Base-by-base conservation (phyloP, 139 green algal species). In the Tetraselmis chui region DNA sequence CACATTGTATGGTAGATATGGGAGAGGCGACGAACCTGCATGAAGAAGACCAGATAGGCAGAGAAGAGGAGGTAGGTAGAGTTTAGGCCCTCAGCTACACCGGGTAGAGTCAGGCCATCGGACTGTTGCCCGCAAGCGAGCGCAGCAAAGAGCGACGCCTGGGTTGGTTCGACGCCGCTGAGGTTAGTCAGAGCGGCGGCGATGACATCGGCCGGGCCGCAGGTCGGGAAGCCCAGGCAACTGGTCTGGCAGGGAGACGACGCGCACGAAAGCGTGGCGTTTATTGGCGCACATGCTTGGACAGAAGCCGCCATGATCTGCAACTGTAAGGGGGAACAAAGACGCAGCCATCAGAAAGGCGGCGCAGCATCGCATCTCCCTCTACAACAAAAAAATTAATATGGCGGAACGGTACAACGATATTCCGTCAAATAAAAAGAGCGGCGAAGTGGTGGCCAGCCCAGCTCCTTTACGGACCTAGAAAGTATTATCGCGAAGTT, bases 1-100 rank as follows among this genome's bases (percentile, higher is more conserved):
- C n/a, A n/a, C n/a, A n/a, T n/a, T n/a, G n/a, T n/a, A n/a, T n/a
- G n/a, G n/a, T n/a, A n/a, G n/a, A n/a, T n/a, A n/a, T n/a, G n/a
- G n/a, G n/a, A n/a, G n/a, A n/a, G 45, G 45, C 45, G 18, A 25
- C 45, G 18, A 25, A 67, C 45, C 82, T 89, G 85, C 85, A 89
- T 89, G 79, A 89, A 89, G 79, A 89, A 87, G 0, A 89, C 85
- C 23, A 89, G 79, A 32, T 83, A 87, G 24, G 83, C 83, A 28
- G 84, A 84, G 75, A 89, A 76, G 24, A 89, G 75, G 31, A 85
- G 75, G 84, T 84, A 89, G 2, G 87, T 76, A 32, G 82, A 59
- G 67, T 67, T 67, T 5, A 67, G 45, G 45, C 45, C 45, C 45
- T 67, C 45, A 5, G 45, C 45, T 18, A 67, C 45, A 18, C 45